Evolutionary conservation across 2,329 filamentous ascomycete genomes (phyloP), one percentile per base, ranked within the genome.

Genomic region (Beauveria scarabaeidicola): DNA sequence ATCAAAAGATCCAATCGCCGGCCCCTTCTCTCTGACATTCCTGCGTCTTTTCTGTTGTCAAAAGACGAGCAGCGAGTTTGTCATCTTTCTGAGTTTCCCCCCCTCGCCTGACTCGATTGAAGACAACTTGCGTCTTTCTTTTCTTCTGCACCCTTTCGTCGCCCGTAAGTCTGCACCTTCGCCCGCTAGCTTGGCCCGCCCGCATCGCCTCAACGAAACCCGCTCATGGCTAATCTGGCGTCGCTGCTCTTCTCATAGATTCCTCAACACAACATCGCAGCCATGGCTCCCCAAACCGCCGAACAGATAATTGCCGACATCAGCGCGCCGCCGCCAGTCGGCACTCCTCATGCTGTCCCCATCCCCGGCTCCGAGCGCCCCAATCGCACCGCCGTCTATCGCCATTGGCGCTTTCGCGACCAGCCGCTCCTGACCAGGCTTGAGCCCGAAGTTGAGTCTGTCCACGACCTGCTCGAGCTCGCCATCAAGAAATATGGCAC

Each of bases 391-490:
- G 77, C 85, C 54, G 76, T 95, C 64, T 97, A 97, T 75, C 85
- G 94, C 63, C 87, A 96, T 74, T 95, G 87, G 84, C 84, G 83
- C 64, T 87, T 87, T 69, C 80, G 81, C 61, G 87, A 96, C 74
- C 83, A 83, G 61, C 82, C 83, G 47, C 78, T 95, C 60, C 75
- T 96, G 46, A 80, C 83, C 68, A 87, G 88, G 6, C 77, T 89
- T 64, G 88, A 94, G 69, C 88, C 91, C 19, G 74, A 83, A 54
- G 75, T 87, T 55, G 80, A 78, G 63, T 95, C 91, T 15, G 80
- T 86, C 27, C 88, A 96, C 77, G 90, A 96, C 63, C 78, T 89
- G 58, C 95, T 96, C 69, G 90, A 96, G 71, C 74, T 79, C 27
- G 76, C 86, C 64, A 85, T 81, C 60, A 81, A 80, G 64, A 81